Evolutionary conservation across 139 green algal genomes (phyloP).

Genomic region (Volvox reticuliferus): DNA sequence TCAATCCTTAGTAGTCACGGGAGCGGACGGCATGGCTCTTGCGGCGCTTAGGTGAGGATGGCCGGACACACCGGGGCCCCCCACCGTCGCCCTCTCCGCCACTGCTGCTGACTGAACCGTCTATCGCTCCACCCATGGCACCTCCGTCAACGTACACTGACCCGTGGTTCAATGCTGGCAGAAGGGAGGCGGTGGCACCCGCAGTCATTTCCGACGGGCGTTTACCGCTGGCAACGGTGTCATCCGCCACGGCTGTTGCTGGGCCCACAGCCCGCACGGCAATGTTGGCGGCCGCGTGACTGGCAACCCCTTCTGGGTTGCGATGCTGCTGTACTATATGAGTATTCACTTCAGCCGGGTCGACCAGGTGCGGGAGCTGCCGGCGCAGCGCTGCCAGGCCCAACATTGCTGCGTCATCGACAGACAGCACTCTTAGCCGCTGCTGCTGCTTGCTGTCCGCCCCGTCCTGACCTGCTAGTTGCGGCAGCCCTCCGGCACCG

Average conservation of each 20-base stretch:
- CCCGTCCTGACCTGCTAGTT: not conserved
- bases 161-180: too few species aligned
- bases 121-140: too few species aligned
- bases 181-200: too few species aligned
- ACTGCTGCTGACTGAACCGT: not conserved
- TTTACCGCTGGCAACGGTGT: too few species aligned
- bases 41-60: slow-evolving; percentile 29
- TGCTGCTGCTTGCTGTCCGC: not conserved
- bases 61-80: not conserved
- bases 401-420: not conserved
- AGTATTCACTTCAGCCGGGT: too few species aligned
- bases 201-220: too few species aligned
- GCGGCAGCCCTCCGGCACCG: not conserved
- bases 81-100: not conserved
- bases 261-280: too few species aligned
- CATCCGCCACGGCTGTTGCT: too few species aligned
- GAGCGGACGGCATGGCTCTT: slow-evolving; percentile 35
- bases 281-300: too few species aligned
- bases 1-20: not conserved
- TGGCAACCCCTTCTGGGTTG: too few species aligned
- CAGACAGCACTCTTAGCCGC: not conserved
- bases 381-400: slow-evolving; percentile 35
- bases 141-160: too few species aligned
- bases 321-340: too few species aligned
- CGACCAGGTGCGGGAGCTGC: not conserved